Conservation (phyloP, 2,329 filamentous ascomycete species). For the Hawksworthiomyces lignivorus region DNA sequence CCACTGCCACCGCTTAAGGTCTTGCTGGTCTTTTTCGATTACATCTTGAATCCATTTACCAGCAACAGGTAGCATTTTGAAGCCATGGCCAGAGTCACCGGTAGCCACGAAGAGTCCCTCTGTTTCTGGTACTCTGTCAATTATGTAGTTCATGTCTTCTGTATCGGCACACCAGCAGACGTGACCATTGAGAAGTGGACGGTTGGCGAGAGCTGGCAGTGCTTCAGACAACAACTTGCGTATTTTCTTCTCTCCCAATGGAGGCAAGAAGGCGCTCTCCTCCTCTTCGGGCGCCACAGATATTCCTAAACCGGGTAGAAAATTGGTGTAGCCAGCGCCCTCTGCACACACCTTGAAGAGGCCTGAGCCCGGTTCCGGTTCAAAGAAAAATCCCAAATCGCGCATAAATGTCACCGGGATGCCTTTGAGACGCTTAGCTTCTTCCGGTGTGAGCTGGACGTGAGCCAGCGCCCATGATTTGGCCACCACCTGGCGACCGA, state of each 20-base stretch:
- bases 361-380: slow-evolving; percentile 50
- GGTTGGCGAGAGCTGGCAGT: slow-evolving; percentile 43
- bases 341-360: slow-evolving; percentile 53
- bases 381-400: slow-evolving; percentile 58
- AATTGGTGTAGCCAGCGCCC: slow-evolving; percentile 45
- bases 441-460: slow-evolving; percentile 46
- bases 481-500: slow-evolving; percentile 43
- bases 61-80: slow-evolving; percentile 54
- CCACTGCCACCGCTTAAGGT: too few relatives aligned
- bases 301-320: slow-evolving; percentile 16
- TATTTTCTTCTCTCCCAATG: slow-evolving; percentile 43
- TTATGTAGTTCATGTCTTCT: slow-evolving; percentile 49
- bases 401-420: slow-evolving; percentile 54
- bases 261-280: slow-evolving; percentile 42
- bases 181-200: slow-evolving; percentile 47
- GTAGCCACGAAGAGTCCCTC: slow-evolving; percentile 42
- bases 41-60: slow-evolving; percentile 22
- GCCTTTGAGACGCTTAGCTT: slow-evolving; percentile 43
- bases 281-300: slow-evolving; percentile 30
- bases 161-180: slow-evolving; percentile 61
- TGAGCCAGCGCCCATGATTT: slow-evolving; percentile 54
- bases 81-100: slow-evolving; percentile 54
- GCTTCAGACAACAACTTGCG: slow-evolving; percentile 42
- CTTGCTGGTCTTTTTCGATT: too few relatives aligned
- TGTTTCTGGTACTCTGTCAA: slow-evolving; percentile 49